phyloP scores from a whole-genome alignment of 345 rosid species.

The Citropsis articulata region DNA sequence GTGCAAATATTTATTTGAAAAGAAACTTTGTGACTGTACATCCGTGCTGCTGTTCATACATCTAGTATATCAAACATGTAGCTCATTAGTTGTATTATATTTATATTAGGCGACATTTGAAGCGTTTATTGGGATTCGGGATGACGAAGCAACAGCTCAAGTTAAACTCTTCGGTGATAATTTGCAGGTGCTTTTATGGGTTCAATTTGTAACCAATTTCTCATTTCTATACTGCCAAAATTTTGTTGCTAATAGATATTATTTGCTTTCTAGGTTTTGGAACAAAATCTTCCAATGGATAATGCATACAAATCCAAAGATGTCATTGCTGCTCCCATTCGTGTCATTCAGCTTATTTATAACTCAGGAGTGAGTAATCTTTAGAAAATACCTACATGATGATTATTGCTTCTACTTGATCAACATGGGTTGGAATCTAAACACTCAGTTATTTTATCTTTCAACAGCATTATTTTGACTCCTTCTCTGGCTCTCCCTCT shows the following conservation, averaged over 20 bases:
- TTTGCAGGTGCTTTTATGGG: constrained; percentile 52
- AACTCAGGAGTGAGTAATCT: constrained; percentile 77
- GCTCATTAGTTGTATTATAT: constrained; percentile 4
- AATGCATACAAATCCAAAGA: constrained; percentile 65
- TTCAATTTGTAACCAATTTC: constrained; percentile 8
- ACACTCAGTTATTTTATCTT: neutral
- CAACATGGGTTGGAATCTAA: neutral
- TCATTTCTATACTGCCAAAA: neutral
- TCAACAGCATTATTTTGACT: neutral
- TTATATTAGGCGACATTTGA: constrained; percentile 78
- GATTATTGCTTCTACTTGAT: neutral
- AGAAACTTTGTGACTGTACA: neutral
- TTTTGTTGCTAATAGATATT: constrained; percentile 2
- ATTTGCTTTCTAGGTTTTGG: constrained; percentile 53
- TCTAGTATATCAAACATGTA: neutral
- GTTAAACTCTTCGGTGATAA: constrained; percentile 83
- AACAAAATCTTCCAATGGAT: constrained; percentile 86
- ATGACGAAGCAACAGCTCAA: constrained; percentile 78
- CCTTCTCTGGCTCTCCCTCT: neutral
- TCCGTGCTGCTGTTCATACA: neutral
- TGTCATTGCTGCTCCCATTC: constrained; percentile 85
- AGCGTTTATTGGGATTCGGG: constrained; percentile 82
- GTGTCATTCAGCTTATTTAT: constrained; percentile 77
- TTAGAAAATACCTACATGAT: neutral
- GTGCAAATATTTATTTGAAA: neutral